These are phyloP conservation scores for Cladosporium colombiae DNA, from an alignment of 2,329 filamentous ascomycete genomes.

Conservation along the genomic window DNA sequence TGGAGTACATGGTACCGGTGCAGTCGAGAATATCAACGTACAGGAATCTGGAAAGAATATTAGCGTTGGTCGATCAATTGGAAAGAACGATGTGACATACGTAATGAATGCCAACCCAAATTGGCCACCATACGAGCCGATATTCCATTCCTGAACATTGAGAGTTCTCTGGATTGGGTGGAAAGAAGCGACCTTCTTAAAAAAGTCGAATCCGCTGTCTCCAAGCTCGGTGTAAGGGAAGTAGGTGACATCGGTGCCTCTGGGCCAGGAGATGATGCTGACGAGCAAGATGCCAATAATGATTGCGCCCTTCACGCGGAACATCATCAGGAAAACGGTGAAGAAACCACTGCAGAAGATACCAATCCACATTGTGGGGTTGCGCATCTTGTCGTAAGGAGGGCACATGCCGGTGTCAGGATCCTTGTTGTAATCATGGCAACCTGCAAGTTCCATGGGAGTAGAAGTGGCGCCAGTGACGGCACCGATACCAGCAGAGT, in stretches of 20 bases:
- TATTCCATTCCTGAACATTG: slow-evolving; percentile 71
- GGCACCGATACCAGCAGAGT: slow-evolving; percentile 78
- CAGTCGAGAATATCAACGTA: slow-evolving; percentile 89
- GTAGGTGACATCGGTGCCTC: slow-evolving; percentile 72
- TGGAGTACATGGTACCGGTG: slow-evolving; percentile 84
- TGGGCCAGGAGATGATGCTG: slow-evolving; percentile 86
- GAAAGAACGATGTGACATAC: not conserved
- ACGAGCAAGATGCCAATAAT: slow-evolving; percentile 81
- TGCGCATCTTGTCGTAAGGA: slow-evolving; percentile 72
- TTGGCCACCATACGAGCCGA: slow-evolving; percentile 68
- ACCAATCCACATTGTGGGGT: slow-evolving; percentile 81
- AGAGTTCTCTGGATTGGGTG: slow-evolving; percentile 72
- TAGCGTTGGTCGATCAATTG: not conserved
- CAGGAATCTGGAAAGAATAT: slow-evolving; percentile 56
- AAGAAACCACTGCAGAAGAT: slow-evolving; percentile 84
- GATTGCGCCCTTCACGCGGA: slow-evolving; percentile 82
- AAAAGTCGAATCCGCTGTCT: slow-evolving; percentile 75
- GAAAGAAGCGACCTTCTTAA: slow-evolving; percentile 84
- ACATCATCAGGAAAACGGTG: slow-evolving; percentile 79
- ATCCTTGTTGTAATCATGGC: slow-evolving; percentile 54
- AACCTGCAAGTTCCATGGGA: slow-evolving; percentile 75
- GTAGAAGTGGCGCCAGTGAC: slow-evolving; percentile 68
- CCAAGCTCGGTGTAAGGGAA: slow-evolving; percentile 74
- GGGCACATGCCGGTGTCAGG: slow-evolving; percentile 60
- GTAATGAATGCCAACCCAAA: slow-evolving; percentile 84